Conservation (phyloP, 2,329 filamentous ascomycete species). For the Beauveria pseudobassiana region DNA sequence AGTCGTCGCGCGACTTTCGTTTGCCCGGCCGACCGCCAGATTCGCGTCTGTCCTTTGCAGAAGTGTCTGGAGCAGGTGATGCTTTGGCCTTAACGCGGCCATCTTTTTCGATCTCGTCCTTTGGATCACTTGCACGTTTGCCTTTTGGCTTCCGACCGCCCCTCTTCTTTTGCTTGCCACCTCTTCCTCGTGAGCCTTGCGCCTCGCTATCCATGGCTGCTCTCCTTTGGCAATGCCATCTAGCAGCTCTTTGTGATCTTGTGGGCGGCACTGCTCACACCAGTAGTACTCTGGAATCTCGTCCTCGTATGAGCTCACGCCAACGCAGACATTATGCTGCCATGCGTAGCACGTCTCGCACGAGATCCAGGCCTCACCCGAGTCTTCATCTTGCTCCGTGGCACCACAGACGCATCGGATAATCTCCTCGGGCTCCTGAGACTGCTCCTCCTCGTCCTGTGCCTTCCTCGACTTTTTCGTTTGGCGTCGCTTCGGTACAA, state of each 20-base stretch:
- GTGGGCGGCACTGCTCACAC: conserved; percentile 82
- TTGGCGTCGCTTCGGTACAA: conserved; percentile 46
- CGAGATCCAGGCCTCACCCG: conserved; percentile 87
- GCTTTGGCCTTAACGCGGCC: conserved; percentile 15
- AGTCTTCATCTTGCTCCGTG: conserved; percentile 76
- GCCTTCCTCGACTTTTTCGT: conserved; percentile 50
- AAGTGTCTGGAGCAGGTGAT: conserved; percentile 29
- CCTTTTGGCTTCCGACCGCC: conserved; percentile 56
- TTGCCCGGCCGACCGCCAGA: conserved; percentile 33
- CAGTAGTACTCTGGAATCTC: conserved; percentile 79
- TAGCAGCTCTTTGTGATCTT: conserved; percentile 74
- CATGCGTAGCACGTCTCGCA: conserved; percentile 89
- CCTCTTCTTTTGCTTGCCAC: conserved; percentile 49
- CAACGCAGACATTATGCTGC: conserved; percentile 97
- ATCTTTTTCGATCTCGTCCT: conserved; percentile 50
- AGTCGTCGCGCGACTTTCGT: conserved; percentile 50
- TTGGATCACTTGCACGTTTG: conserved; percentile 58
- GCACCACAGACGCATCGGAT: conserved; percentile 93
- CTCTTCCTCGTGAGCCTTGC: conserved; percentile 55
- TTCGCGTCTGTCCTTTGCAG: conserved; percentile 37
- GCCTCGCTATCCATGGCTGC: conserved; percentile 73
- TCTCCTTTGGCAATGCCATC: conserved; percentile 73
- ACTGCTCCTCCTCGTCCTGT: conserved; percentile 40
- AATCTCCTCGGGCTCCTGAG: conserved; percentile 50
- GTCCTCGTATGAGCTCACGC: conserved; percentile 69